Conservation (phyloP, 139 green algal species). For the Chlorella sp. region DNA sequence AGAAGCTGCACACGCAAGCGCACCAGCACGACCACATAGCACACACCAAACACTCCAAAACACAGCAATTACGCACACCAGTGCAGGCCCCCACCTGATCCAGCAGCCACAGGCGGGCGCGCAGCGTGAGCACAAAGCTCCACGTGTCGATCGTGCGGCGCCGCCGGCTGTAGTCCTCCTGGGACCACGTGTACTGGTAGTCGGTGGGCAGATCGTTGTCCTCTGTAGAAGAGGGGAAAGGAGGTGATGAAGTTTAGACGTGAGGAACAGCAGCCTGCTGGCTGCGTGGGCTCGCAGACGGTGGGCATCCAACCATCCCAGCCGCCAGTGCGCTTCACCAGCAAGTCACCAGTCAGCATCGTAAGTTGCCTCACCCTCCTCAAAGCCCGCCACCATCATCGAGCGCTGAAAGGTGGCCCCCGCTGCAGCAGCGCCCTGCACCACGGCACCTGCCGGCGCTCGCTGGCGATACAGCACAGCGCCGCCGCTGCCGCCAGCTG, state of each 20-base stretch:
- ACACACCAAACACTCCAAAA: too few species aligned
- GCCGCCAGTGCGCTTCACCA: neutral
- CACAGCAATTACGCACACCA: too few species aligned
- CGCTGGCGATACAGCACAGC: conserved; percentile 30
- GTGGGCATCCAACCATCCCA: too few species aligned
- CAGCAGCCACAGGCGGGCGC: conserved; percentile 79
- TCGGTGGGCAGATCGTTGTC: conserved; percentile 35
- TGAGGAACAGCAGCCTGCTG: too few species aligned
- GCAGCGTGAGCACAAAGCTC: conserved; percentile 83
- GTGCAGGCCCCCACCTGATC: conserved; percentile 64
- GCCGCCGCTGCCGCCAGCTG: conserved; percentile 4
- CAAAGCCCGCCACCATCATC: conserved; percentile 59
- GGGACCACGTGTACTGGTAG: conserved; percentile 78
- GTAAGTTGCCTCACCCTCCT: conserved; percentile 27
- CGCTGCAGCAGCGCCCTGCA: neutral
- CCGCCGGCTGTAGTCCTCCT: conserved; percentile 79
- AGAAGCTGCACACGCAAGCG: too few species aligned
- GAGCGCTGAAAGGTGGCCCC: conserved; percentile 14
- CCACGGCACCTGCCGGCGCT: neutral
- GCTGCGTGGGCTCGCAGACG: too few species aligned
- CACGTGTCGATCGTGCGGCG: conserved; percentile 84
- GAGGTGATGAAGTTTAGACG: too few species aligned
- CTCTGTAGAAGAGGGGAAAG: too few species aligned
- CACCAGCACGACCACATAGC: too few species aligned
- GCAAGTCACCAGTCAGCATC: neutral